Percentiles rank a stretch among this genome's conserved stretches.
Conservation (phyloP, 805 yeast species). For the Saccharomycopsis fibuligera region DNA sequence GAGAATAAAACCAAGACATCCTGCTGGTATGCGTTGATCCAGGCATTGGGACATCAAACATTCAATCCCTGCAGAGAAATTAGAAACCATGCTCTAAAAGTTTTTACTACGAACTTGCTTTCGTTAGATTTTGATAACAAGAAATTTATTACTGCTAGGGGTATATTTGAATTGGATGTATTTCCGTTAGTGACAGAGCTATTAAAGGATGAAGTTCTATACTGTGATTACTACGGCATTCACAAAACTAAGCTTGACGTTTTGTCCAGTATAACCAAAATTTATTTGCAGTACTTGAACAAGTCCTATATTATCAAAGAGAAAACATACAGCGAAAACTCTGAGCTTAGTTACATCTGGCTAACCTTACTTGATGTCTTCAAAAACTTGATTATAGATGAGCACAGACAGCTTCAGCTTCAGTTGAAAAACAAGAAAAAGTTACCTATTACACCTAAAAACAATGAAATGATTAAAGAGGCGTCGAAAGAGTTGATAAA, state of each 20-base stretch:
- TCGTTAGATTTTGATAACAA: conserved; percentile 34
- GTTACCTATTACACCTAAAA: conserved; percentile 1
- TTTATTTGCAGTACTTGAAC: conserved; percentile 44
- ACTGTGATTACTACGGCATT: conserved; percentile 59
- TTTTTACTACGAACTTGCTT: conserved; percentile 49
- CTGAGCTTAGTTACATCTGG: conserved; percentile 21
- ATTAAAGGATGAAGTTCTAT: conserved; percentile 55
- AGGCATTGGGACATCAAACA: conserved; percentile 85
- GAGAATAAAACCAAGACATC: conserved; percentile 28
- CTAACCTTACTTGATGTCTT: conserved; percentile 17
- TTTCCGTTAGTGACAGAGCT: conserved; percentile 67
- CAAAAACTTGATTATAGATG: conserved; percentile 17
- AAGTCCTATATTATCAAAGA: conserved; percentile 12
- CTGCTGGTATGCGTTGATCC: conserved; percentile 52
- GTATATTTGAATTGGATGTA: conserved; percentile 65
- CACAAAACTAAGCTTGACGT: conserved; percentile 60
- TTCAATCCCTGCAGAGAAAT: conserved; percentile 81
- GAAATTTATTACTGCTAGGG: conserved; percentile 40
- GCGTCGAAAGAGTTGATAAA: conserved; percentile 17
- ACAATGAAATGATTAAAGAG: conserved; percentile 10
- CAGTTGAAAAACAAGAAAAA: conserved; percentile 11
- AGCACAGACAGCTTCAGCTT: conserved; percentile 10
- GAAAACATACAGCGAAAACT: neutral
- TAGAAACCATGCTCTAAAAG: conserved; percentile 55
- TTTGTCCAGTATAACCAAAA: conserved; percentile 59